A percentile compares a stretch with the other conserved stretches of the same genome.
These are phyloP conservation scores for Stephania yunnanensis DNA, from an alignment of 164 flowering plant genomes.

Conservation along the genomic window DNA sequence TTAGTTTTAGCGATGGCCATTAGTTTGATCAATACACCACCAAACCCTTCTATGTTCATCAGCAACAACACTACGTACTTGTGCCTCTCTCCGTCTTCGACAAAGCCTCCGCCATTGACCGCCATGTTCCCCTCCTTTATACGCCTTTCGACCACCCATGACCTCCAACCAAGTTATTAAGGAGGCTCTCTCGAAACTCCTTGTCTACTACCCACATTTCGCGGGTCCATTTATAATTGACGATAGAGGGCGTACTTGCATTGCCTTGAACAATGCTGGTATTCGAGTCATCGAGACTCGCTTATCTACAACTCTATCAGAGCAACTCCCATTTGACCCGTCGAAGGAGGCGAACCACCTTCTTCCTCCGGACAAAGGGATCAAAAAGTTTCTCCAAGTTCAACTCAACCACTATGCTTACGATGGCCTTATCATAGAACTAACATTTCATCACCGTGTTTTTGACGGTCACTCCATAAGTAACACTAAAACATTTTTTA, in stretches of 20 bases:
- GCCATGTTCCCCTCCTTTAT: conserved; percentile 12
- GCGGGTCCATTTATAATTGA: conserved; percentile 16
- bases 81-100: conserved; percentile 23
- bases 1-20: too few species aligned
- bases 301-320: conserved; percentile 9
- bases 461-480: conserved; percentile 25
- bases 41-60: too few species aligned
- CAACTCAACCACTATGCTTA: conserved; percentile 21
- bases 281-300: conserved; percentile 13
- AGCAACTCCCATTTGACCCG: conserved; percentile 16
- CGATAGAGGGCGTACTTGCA: conserved; percentile 1
- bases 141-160: conserved; percentile 19
- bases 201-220: conserved; percentile 16
- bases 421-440: conserved; percentile 17
- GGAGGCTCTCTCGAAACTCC: conserved; percentile 17
- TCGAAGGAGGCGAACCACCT: conserved; percentile 12
- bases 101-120: conserved; percentile 23
- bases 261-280: conserved; percentile 16
- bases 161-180: conserved; percentile 18
- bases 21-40: too few species aligned
- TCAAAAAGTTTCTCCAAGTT: conserved; percentile 14
- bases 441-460: conserved; percentile 15
- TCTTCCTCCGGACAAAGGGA: conserved; percentile 12
- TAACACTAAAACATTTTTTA: too few species aligned
- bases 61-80: not conserved